Evolutionary conservation across 805 yeast species (phyloP).

Genomic region (Schwanniomyces vanrijiae): DNA sequence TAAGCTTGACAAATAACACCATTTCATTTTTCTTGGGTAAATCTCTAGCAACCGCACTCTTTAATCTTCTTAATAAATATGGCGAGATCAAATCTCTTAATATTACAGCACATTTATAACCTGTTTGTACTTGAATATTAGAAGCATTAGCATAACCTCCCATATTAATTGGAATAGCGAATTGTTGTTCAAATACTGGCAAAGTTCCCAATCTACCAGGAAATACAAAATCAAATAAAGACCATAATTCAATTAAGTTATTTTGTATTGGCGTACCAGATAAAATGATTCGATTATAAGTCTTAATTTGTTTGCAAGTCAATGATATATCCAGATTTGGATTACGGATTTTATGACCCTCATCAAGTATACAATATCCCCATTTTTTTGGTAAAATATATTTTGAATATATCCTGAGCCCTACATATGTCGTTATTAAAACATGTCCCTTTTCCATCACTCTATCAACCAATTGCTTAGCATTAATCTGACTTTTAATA

Average conservation of each 20-base stretch:
- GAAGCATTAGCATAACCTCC: slow-evolving; percentile 99
- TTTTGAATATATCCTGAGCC: slow-evolving; percentile 67
- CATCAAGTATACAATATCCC: slow-evolving; percentile 92
- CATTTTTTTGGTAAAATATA: slow-evolving; percentile 66
- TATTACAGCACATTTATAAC: slow-evolving; percentile 93
- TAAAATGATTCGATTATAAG: slow-evolving; percentile 81
- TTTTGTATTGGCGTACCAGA: slow-evolving; percentile 98
- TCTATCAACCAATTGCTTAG: slow-evolving; percentile 51
- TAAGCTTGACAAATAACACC: slow-evolving; percentile 88
- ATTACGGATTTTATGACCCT: slow-evolving; percentile 95
- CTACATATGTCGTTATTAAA: slow-evolving; percentile 88
- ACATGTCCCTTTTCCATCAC: slow-evolving; percentile 76
- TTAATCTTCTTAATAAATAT: slow-evolving; percentile 80
- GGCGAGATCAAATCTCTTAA: slow-evolving; percentile 88
- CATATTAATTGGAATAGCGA: slow-evolving; percentile 86
- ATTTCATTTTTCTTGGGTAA: slow-evolving; percentile 90
- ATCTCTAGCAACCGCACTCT: slow-evolving; percentile 93
- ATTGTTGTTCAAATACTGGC: slow-evolving; percentile 92
- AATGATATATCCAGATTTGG: slow-evolving; percentile 89
- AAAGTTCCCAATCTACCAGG: slow-evolving; percentile 94
- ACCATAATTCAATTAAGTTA: slow-evolving; percentile 89
- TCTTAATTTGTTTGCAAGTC: slow-evolving; percentile 78
- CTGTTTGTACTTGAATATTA: slow-evolving; percentile 93
- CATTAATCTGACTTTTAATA: slow-evolving; percentile 36
- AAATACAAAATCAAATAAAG: slow-evolving; percentile 88